Conservation (phyloP, 805 yeast species). For the Barnettozyma wickerhamii region DNA sequence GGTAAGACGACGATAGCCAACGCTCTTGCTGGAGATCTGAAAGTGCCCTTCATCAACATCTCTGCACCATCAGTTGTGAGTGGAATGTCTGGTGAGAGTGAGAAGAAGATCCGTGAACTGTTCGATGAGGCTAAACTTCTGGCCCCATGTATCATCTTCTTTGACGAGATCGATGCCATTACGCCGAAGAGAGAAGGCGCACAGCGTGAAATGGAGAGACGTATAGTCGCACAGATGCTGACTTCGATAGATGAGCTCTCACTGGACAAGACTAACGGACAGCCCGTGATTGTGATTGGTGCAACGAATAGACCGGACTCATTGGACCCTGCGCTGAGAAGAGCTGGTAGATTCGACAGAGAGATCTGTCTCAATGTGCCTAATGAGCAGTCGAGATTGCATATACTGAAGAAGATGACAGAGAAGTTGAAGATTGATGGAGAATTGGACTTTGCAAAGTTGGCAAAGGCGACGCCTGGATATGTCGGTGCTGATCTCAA, state of each 20-base stretch:
- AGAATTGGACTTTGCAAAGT: constrained; percentile 58
- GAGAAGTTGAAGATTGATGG: constrained; percentile 61
- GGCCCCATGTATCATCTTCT: constrained; percentile 91
- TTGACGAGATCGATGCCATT: constrained; percentile 97
- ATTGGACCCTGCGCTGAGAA: constrained; percentile 86
- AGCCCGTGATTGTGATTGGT: constrained; percentile 90
- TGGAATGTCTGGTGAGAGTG: constrained; percentile 99
- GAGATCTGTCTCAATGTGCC: constrained; percentile 96
- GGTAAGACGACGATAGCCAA: constrained; percentile 97
- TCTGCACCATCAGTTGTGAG: constrained; percentile 96
- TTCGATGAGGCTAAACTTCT: constrained; percentile 86
- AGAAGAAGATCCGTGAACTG: constrained; percentile 86
- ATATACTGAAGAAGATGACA: constrained; percentile 75
- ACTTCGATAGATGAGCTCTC: constrained; percentile 94
- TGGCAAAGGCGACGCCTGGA: constrained; percentile 95
- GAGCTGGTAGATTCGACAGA: constrained; percentile 96
- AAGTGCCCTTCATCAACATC: constrained; percentile 85
- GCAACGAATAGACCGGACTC: constrained; percentile 98
- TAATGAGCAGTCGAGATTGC: constrained; percentile 72
- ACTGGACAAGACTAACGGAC: constrained; percentile 83
- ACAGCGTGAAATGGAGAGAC: constrained; percentile 94
- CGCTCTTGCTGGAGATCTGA: constrained; percentile 91
- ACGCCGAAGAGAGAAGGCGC: constrained; percentile 98
- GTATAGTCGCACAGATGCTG: constrained; percentile 92
- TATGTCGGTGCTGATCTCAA: constrained; percentile 97